A percentile compares a stretch with the other conserved stretches of the same genome.
These are phyloP conservation scores for Entonaema liquescens DNA, from an alignment of 495 filamentous ascomycete genomes.

Conservation along the genomic window DNA sequence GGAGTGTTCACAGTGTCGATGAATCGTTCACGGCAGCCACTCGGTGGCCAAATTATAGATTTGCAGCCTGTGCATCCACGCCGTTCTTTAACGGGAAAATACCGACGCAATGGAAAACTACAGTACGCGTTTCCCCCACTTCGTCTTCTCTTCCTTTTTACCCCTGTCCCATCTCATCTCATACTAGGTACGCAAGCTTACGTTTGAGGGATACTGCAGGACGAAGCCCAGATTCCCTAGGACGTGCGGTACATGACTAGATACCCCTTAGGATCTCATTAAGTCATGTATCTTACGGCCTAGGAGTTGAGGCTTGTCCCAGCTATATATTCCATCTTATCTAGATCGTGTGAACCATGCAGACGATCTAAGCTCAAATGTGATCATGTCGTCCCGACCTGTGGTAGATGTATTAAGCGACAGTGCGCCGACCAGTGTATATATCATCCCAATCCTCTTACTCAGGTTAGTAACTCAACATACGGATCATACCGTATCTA, in stretches of 20 bases:
- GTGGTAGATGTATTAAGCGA: conserved; percentile 44
- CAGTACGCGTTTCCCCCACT: conserved; percentile 32
- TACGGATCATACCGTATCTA: background rate
- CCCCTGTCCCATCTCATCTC: background rate
- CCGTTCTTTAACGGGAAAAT: conserved; percentile 37
- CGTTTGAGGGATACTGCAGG: conserved; percentile 11
- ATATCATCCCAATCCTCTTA: conserved; percentile 48
- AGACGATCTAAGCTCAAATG: conserved; percentile 47
- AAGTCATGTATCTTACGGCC: conserved; percentile 4
- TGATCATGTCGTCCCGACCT: conserved; percentile 47
- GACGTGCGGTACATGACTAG: conserved; percentile 8
- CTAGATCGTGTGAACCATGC: conserved; percentile 42
- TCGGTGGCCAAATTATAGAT: conserved; percentile 46
- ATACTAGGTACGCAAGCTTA: conserved; percentile 22
- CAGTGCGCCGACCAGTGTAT: conserved; percentile 44
- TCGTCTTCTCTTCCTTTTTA: background rate
- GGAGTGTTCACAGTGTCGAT: conserved; percentile 11
- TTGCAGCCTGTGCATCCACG: conserved; percentile 32
- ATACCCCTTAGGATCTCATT: background rate
- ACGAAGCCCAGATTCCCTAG: conserved; percentile 14
- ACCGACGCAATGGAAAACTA: conserved; percentile 47
- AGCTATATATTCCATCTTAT: conserved; percentile 7
- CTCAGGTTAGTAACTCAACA: conserved; percentile 35
- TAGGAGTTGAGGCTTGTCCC: conserved; percentile 22
- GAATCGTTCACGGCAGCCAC: conserved; percentile 35